Evolutionary conservation across 1,284 basidiomycete species (phyloP), one percentile per base, ranked within the genome.

Genomic region (Fistulina hepatica): DNA sequence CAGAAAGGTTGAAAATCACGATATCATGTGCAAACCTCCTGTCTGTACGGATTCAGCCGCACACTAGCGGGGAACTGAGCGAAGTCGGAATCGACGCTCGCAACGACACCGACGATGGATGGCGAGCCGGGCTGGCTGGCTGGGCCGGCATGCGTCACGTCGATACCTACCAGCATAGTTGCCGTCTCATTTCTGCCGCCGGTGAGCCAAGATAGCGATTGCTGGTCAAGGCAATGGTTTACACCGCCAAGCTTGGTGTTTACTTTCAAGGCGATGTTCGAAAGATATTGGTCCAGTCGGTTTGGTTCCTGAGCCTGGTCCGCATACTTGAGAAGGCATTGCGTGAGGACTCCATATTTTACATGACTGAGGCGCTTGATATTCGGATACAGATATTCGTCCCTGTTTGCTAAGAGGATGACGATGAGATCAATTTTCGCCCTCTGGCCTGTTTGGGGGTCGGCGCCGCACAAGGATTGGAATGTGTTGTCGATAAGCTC

Each of bases 131-230:
- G 61, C 35, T 56, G 53, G 52, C 73, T 74, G 6, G 57, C 62
- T 0, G 67, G 69, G 0, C 74, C 64, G 2, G 80, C 76, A 53
- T 88, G 82, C 1, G 80, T 83, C 2, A 89, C 83, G 48, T 88
- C 81, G 28, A 81, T 77, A 0, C 84, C 85, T 8, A 89, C 75
- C 52, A 88, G 58, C 76, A 89, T 88, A 12, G 83, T 84, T 42
- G 67, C 67, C 49, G 68, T 64, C 52, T 69, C 69, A 2, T 53
- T 71, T 27, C 27, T 79, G 75, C 21, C 86, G 56, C 64, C 67
- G 34, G n/a, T 32, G 21, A 37, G 24, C 17, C 25, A 36, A 27
- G 12, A 27, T 17, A 4, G 25, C 20, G 30, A 30, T 26, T 12
- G n/a, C 13, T 6, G 20, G 10, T 13, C 19, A 33, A 42, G 36